phyloP scores from a whole-genome alignment of 164 flowering plant species.

The Kingdonia uniflora region DNA sequence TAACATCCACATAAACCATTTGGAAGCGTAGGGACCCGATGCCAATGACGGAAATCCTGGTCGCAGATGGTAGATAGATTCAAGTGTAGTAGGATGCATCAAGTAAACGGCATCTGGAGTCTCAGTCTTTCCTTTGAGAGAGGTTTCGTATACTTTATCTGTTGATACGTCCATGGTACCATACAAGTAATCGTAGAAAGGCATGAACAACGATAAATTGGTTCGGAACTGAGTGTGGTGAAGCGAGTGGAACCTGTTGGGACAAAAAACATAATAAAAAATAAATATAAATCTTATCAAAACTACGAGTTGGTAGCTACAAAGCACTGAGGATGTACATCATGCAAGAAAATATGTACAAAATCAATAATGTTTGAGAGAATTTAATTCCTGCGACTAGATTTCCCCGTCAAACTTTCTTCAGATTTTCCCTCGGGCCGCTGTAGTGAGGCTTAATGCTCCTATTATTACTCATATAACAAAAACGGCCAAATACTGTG shows the following conservation, averaged over 20 bases:
- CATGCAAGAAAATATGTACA: too few relatives aligned
- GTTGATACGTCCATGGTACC: slow-evolving; percentile 51
- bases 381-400: too few relatives aligned
- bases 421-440: too few relatives aligned
- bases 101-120: slow-evolving; percentile 50
- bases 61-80: slow-evolving; percentile 49
- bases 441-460: too few relatives aligned
- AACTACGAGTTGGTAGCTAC: too few relatives aligned
- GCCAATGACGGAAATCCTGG: slow-evolving; percentile 56
- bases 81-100: slow-evolving; percentile 57
- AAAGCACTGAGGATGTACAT: too few relatives aligned
- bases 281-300: too few relatives aligned
- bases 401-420: too few relatives aligned
- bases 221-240: slow-evolving; percentile 52
- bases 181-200: slow-evolving; percentile 44
- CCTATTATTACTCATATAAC: too few relatives aligned
- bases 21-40: slow-evolving; percentile 38
- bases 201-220: slow-evolving; percentile 49
- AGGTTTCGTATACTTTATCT: slow-evolving; percentile 30
- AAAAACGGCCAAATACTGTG: too few relatives aligned
- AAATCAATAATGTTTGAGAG: too few relatives aligned
- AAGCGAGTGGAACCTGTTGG: slow-evolving; percentile 40
- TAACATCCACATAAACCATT: slow-evolving; percentile 54
- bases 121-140: slow-evolving; percentile 31
- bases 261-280: background rate